Conservation (phyloP, 1,284 basidiomycete genomes). For the Pascua sp. region DNA sequence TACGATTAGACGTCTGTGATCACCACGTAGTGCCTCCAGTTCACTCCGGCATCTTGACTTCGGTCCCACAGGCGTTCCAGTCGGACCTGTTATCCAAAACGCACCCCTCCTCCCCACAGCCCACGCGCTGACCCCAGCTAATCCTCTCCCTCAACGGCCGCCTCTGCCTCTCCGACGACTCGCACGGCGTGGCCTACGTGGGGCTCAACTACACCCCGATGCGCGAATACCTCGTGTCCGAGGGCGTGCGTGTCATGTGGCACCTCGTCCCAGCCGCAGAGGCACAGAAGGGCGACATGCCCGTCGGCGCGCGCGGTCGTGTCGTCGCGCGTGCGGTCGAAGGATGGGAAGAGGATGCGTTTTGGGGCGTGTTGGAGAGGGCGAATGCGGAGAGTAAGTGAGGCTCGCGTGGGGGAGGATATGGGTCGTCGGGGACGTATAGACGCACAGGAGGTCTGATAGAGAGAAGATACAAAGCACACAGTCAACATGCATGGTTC, state of each 20-base stretch:
- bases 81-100: not conserved
- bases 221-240: slow-evolving; percentile 62
- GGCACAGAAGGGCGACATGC: slow-evolving; percentile 50
- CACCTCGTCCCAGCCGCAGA: slow-evolving; percentile 48
- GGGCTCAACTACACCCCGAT: slow-evolving; percentile 77
- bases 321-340: slow-evolving; percentile 25
- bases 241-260: slow-evolving; percentile 69
- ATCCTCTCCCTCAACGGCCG: slow-evolving; percentile 66
- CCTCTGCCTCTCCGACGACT: slow-evolving; percentile 89
- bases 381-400: too few relatives aligned
- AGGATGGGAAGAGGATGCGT: slow-evolving; percentile 27
- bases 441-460: too few relatives aligned
- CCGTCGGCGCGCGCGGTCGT: slow-evolving; percentile 39
- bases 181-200: slow-evolving; percentile 83
- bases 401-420: too few relatives aligned
- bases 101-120: too few relatives aligned
- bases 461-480: too few relatives aligned
- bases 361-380: slow-evolving; percentile 22
- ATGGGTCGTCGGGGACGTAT: too few relatives aligned
- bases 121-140: slow-evolving; percentile 54
- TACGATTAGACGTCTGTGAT: too few relatives aligned
- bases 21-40: too few relatives aligned
- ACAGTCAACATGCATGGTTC: too few relatives aligned
- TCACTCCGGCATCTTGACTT: too few relatives aligned
- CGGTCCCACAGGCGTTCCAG: too few relatives aligned